Evolutionary conservation across 306 rosid species (phyloP), one percentile per base, ranked within the genome.

Genomic region (Astragalus glycyphyllos): DNA sequence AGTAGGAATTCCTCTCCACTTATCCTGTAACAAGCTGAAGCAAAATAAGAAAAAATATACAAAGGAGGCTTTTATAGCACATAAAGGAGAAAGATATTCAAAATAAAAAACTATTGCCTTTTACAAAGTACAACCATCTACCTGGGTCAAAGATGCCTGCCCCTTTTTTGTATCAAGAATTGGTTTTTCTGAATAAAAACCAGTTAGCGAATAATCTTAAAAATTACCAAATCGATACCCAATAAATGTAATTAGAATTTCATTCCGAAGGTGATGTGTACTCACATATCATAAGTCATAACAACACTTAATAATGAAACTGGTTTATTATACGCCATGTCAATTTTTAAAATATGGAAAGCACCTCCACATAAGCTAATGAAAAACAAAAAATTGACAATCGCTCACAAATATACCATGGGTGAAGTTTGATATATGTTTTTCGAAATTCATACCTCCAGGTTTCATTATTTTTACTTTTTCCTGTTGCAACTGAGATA

Each of bases 1-100:
- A 65, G 98, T 94, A 70, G 97, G 98, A 75, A 94, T 83, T 46
- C 98, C 97, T 84, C 90, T 94, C 98, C 98, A 94, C 46, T 65
- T 77, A 79, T 88, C 97, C 98, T 94, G 86, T 61, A 75, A 78
- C 75, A 83, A 61, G 87, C 85, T 62, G 77, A 56, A 77, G 76
- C 32, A 88, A 74, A 76, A 73, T 73, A 65, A 77, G 86, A 75
- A 55, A 72, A n/a, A 53, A 82, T 38, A 54, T 44, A 70, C 61
- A 47, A 9, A 49, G 72, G 13, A 83, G 23, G 73, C 55, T 59
- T 67, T 49, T 67, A 46, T 60, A 45, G 47, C n/a, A 38, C 29
- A 35, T 20, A 58, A 38, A 51, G 72, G 26, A 45, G 48, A 69
- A 58, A 57, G 68, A 32, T 34, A 20, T 15, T n/a, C 13, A 29